Evolutionary conservation across 208 protist genomes (phyloP).

Genomic region (Wallacemonas rigidus): DNA sequence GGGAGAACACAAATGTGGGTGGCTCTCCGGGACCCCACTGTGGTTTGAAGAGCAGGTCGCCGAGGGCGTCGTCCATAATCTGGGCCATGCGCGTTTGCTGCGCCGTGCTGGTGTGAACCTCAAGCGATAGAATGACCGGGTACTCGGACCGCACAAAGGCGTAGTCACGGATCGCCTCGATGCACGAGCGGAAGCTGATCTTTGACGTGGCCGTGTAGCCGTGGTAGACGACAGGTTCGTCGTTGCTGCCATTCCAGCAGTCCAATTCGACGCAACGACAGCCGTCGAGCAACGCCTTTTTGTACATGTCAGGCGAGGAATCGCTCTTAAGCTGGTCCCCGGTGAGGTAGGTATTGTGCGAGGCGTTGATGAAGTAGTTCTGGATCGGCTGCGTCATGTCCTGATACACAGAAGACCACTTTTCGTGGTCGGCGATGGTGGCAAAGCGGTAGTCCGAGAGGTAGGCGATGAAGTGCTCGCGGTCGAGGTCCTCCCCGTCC

Average conservation of each 20-base stretch:
- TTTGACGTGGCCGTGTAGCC: slow-evolving; percentile 78
- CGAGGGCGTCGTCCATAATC: slow-evolving; percentile 57
- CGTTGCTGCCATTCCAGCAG: slow-evolving; percentile 75
- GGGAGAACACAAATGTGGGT: slow-evolving; percentile 48
- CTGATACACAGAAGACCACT: slow-evolving; percentile 51
- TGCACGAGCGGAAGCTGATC: slow-evolving; percentile 63
- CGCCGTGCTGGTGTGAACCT: slow-evolving; percentile 61
- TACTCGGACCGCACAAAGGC: slow-evolving; percentile 68
- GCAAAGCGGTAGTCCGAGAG: slow-evolving; percentile 36
- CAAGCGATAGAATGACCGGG: slow-evolving; percentile 82
- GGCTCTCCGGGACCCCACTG: slow-evolving; percentile 39
- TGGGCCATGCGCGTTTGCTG: slow-evolving; percentile 82
- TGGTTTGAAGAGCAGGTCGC: slow-evolving; percentile 50
- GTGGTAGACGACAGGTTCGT: slow-evolving; percentile 83
- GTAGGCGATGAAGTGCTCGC: slow-evolving; percentile 50
- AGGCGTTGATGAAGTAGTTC: slow-evolving; percentile 92
- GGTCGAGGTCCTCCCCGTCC: slow-evolving; percentile 28
- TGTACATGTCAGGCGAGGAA: slow-evolving; percentile 65
- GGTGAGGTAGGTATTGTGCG: slow-evolving; percentile 96
- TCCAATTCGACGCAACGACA: slow-evolving; percentile 87
- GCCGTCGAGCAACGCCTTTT: slow-evolving; percentile 64
- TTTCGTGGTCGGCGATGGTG: slow-evolving; percentile 36
- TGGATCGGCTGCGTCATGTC: slow-evolving; percentile 86
- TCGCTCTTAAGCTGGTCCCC: slow-evolving; percentile 90
- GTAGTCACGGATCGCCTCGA: slow-evolving; percentile 61